These are phyloP conservation scores for Mortierella sp. DNA, from an alignment of 371 early-diverging fungal species.

Conservation along the genomic window DNA sequence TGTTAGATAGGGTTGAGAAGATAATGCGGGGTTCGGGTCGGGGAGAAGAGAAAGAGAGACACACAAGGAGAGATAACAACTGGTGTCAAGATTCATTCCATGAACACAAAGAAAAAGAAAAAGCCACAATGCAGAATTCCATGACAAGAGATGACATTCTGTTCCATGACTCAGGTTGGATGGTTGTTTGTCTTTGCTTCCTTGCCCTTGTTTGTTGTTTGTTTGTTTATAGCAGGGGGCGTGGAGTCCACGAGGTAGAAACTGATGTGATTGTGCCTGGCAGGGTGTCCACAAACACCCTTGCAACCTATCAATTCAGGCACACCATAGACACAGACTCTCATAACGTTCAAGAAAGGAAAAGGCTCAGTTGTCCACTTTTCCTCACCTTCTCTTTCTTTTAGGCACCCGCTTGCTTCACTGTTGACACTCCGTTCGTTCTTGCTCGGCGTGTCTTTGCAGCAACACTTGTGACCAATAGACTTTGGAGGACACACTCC, in stretches of 20 bases:
- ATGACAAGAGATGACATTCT: neutral
- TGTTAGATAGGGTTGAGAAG: neutral
- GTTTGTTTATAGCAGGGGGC: neutral
- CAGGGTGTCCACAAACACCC: neutral
- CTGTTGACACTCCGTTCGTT: neutral
- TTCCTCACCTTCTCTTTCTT: neutral
- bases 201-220: neutral
- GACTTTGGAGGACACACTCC: neutral
- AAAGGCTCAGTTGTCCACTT: neutral
- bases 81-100: neutral
- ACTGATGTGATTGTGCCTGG: neutral
- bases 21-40: neutral
- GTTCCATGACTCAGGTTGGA: neutral
- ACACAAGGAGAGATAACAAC: neutral
- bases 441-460: neutral
- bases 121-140: neutral
- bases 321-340: neutral
- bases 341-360: neutral
- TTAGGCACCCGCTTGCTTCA: neutral
- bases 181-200: neutral
- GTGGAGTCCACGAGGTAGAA: neutral
- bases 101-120: neutral
- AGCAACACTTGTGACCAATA: constrained; percentile 1
- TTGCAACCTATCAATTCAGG: neutral
- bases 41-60: neutral